phyloP scores from a whole-genome alignment of 1,284 basidiomycete genomes.

The Rhodotorula sp. region DNA sequence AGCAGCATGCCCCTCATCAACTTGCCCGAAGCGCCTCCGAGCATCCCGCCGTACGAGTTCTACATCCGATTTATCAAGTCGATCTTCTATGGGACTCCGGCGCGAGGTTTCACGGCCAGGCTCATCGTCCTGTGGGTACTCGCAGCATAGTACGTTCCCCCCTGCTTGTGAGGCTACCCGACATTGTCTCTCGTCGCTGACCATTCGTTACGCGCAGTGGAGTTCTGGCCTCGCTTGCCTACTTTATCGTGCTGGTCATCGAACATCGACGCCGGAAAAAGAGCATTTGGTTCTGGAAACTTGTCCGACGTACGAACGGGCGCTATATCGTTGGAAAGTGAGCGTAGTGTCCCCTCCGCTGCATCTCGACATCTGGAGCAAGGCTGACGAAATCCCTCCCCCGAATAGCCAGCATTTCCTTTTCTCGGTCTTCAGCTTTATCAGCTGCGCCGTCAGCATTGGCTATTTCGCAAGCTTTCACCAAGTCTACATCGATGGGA shows the following conservation, averaged over 20 bases:
- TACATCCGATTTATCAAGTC: neutral
- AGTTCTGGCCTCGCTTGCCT: conserved; percentile 2
- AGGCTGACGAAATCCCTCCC: neutral
- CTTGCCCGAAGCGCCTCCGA: conserved; percentile 3
- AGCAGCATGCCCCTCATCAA: neutral
- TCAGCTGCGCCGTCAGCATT: conserved; percentile 13
- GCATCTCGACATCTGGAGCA: too few species aligned
- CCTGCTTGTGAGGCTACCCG: too few species aligned
- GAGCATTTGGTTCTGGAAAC: conserved; percentile 16
- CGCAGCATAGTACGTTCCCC: conserved; percentile 14
- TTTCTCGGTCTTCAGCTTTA: conserved; percentile 15
- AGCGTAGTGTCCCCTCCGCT: neutral
- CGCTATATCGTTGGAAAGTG: conserved; percentile 28
- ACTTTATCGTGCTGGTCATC: neutral
- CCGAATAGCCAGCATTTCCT: conserved; percentile 21
- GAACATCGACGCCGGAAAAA: conserved; percentile 20
- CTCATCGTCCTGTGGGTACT: conserved; percentile 16
- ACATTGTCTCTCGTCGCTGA: neutral
- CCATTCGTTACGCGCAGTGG: neutral
- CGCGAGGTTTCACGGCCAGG: conserved; percentile 8
- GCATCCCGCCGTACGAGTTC: conserved; percentile 7
- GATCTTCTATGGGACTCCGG: conserved; percentile 2
- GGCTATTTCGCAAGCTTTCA: conserved; percentile 15
- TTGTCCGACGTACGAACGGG: conserved; percentile 17
- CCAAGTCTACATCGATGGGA: neutral